Conservation (phyloP, 805 yeast genomes). For the Metschnikowia colocasiae region DNA sequence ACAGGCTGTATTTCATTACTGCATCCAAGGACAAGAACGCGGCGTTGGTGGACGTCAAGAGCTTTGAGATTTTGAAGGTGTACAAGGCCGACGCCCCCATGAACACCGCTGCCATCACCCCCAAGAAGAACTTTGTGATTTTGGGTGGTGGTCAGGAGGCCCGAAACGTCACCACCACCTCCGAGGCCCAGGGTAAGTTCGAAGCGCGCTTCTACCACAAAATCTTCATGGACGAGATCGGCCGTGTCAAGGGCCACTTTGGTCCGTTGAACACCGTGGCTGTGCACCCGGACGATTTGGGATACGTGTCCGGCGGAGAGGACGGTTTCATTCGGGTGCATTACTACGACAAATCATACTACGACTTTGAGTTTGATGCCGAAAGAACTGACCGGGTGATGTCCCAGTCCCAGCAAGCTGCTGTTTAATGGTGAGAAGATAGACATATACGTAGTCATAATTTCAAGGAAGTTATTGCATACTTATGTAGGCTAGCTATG, state of each 20-base stretch:
- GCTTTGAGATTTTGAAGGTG: constrained; percentile 65
- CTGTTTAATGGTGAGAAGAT: neutral
- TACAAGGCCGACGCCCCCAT: constrained; percentile 88
- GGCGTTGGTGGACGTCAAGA: constrained; percentile 70
- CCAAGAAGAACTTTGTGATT: constrained; percentile 85
- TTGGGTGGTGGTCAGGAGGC: constrained; percentile 99
- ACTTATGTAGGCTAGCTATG: no score
- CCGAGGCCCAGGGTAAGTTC: constrained; percentile 89
- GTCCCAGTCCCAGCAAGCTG: constrained; percentile 21
- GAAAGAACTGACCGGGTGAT: constrained; percentile 68
- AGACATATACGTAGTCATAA: no score
- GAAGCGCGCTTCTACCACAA: constrained; percentile 96
- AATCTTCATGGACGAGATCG: constrained; percentile 91
- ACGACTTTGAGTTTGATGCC: constrained; percentile 82
- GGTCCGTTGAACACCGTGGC: constrained; percentile 96
- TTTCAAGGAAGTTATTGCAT: no score
- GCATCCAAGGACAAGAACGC: constrained; percentile 91
- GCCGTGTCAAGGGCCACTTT: constrained; percentile 97
- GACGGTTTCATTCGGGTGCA: constrained; percentile 97
- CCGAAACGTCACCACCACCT: constrained; percentile 95
- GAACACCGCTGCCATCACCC: constrained; percentile 93
- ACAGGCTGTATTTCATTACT: constrained; percentile 84
- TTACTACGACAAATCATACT: constrained; percentile 87
- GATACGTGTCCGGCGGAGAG: constrained; percentile 97
- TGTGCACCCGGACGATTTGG: constrained; percentile 88